A percentile compares a stretch with the other conserved stretches of the same genome.
Evolutionary conservation across 805 yeast genomes (phyloP).

Genomic region (Candida loeiensis): DNA sequence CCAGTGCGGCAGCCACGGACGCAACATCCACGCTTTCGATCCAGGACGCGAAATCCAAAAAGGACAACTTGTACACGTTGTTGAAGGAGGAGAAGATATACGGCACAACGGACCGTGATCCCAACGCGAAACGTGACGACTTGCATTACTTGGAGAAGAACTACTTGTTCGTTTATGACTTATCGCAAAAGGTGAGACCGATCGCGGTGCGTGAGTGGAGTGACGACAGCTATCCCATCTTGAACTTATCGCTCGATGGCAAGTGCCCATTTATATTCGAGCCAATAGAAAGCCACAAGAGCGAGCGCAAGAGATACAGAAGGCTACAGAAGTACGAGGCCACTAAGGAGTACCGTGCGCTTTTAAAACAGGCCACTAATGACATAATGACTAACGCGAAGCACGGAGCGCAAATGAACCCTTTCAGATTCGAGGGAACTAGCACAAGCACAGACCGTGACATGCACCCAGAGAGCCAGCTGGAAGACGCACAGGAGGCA

Average conservation of each 20-base stretch:
- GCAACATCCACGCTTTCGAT: not conserved
- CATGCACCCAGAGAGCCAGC: slow-evolving; percentile 8
- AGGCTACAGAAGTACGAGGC: slow-evolving; percentile 39
- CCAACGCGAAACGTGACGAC: slow-evolving; percentile 79
- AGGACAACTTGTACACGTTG: slow-evolving; percentile 42
- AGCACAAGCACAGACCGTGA: slow-evolving; percentile 26
- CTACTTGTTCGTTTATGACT: slow-evolving; percentile 76
- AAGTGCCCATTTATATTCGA: slow-evolving; percentile 81
- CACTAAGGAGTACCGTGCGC: slow-evolving; percentile 39
- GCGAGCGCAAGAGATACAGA: slow-evolving; percentile 38
- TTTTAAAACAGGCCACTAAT: slow-evolving; percentile 32
- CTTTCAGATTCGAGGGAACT: slow-evolving; percentile 19
- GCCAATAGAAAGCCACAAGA: slow-evolving; percentile 34
- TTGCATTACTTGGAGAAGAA: slow-evolving; percentile 70
- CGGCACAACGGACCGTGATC: slow-evolving; percentile 89
- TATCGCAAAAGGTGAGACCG: slow-evolving; percentile 74
- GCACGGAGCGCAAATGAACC: slow-evolving; percentile 16
- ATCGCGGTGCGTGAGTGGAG: slow-evolving; percentile 80
- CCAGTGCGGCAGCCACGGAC: not conserved
- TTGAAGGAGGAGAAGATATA: slow-evolving; percentile 79
- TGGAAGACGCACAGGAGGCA: slow-evolving; percentile 13
- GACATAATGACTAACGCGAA: slow-evolving; percentile 30
- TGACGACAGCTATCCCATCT: slow-evolving; percentile 49
- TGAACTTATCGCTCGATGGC: slow-evolving; percentile 64
- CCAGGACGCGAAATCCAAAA: slow-evolving; percentile 8